phyloP scores from a whole-genome alignment of 2,329 filamentous ascomycete genomes.

The Aureobasidium vineae region DNA sequence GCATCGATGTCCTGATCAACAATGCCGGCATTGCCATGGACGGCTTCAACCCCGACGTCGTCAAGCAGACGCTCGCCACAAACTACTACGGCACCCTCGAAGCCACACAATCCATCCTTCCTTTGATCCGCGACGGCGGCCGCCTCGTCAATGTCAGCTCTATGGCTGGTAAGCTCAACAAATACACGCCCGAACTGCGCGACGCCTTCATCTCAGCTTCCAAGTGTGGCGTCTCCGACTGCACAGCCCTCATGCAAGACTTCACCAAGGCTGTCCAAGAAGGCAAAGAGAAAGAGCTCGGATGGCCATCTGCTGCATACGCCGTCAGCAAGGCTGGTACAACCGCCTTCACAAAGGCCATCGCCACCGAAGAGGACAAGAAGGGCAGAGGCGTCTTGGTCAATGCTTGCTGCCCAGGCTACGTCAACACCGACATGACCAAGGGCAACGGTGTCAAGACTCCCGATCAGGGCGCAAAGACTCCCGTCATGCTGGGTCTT shows the following conservation, averaged over 20 bases:
- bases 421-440: slow-evolving; percentile 43
- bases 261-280: slow-evolving; percentile 50
- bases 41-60: slow-evolving; percentile 50
- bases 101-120: slow-evolving; percentile 47
- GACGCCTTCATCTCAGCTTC: slow-evolving; percentile 44
- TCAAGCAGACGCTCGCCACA: slow-evolving; percentile 50
- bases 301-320: slow-evolving; percentile 54
- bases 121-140: slow-evolving; percentile 46
- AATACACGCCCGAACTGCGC: slow-evolving; percentile 48
- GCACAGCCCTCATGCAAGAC: slow-evolving; percentile 51
- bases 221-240: slow-evolving; percentile 44
- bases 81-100: slow-evolving; percentile 56
- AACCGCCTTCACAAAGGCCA: slow-evolving; percentile 39
- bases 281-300: slow-evolving; percentile 48
- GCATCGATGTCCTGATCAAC: slow-evolving; percentile 55
- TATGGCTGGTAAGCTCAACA: slow-evolving; percentile 46
- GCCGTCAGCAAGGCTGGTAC: slow-evolving; percentile 44
- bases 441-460: slow-evolving; percentile 39
- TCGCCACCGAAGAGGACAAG: slow-evolving; percentile 36
- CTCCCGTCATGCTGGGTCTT: slow-evolving; percentile 40
- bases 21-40: slow-evolving; percentile 53
- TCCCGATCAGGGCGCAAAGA: slow-evolving; percentile 39
- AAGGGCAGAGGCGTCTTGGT: slow-evolving; percentile 34
- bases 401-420: slow-evolving; percentile 41
- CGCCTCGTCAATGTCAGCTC: slow-evolving; percentile 54